phyloP scores from a whole-genome alignment of 176 grass and related monocot species.

The Pontederia paniculata region DNA sequence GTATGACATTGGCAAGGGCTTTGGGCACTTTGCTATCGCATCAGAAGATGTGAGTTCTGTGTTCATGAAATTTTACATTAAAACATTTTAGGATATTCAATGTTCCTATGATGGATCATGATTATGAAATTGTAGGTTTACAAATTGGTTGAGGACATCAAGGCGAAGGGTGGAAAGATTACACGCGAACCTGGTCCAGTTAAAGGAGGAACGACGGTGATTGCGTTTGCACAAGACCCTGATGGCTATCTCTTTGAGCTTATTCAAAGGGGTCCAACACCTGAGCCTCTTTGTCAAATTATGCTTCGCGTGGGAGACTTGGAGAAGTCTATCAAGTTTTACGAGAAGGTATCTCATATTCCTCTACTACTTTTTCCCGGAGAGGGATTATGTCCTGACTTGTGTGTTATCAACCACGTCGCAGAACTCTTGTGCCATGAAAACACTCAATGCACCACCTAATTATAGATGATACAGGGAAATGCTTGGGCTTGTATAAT shows the following conservation, averaged over 20 bases:
- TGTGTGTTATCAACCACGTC: no score
- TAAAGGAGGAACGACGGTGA: constrained; percentile 85
- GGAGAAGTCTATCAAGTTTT: constrained; percentile 81
- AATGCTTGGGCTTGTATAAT: no score
- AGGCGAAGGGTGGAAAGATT: constrained; percentile 52
- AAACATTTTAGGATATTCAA: not conserved
- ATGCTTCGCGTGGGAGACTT: constrained; percentile 98
- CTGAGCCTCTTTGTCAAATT: constrained; percentile 92
- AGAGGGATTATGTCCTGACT: not conserved
- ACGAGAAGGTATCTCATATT: constrained; percentile 98
- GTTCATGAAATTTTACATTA: not conserved
- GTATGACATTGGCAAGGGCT: constrained; percentile 86
- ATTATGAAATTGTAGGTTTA: constrained; percentile 33
- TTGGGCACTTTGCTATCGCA: constrained; percentile 97
- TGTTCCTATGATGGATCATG: not conserved
- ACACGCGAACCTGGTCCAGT: constrained; percentile 94
- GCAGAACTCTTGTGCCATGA: no score
- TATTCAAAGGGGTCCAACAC: constrained; percentile 75
- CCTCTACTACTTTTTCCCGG: not conserved
- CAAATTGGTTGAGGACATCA: constrained; percentile 67
- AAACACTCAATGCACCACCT: no score
- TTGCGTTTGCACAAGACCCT: constrained; percentile 84
- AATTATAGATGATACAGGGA: no score
- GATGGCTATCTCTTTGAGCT: constrained; percentile 89
- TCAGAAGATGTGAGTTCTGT: constrained; percentile 54